Base-by-base conservation (phyloP, 768 basidiomycete genomes). In the Lactifluus hygrophoroides region DNA sequence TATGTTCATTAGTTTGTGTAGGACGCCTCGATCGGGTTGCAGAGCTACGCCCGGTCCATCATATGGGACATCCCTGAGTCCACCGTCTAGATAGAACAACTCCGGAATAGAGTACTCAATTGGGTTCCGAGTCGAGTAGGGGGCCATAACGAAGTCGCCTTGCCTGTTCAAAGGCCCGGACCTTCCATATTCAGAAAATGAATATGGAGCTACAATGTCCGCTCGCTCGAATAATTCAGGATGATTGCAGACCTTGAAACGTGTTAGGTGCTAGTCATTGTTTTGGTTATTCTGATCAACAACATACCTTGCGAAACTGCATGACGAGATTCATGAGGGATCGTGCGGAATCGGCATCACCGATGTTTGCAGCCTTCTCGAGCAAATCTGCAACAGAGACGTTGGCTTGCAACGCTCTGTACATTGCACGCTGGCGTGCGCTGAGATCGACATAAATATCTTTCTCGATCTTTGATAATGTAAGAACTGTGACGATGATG, bases 251-350 rank as follows among this genome's bases (percentile, higher is more conserved):
- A 95, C 92, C 89, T 90, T 37, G 49, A 44, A 38, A 54, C 8
- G 21, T n/a, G 51, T 46, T 52, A 46, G 59, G 34, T 13, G 6
- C 19, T 7, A 30, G 45, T 34, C 9, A 28, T 25, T 7, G 35
- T 9, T 30, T 49, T 30, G n/a, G 27, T 57, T 47, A 27, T 19
- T 25, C 44, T 27, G 21, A 32, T 13, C 42, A 43, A 49, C 38
- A 23, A 57, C 72, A 27, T 54, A 90, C 92, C 78, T 99, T 99
- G 65, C 96, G 86, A 78, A 98, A 98, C 70, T 99, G 96, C 96
- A 99, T 99, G 61, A 99, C 96, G 60, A 99, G 80, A 72, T 98
- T 99, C 95, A 98, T 98, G 60, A 99, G 75, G 7, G 93, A 91
- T 53, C 92, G 85, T 51, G 94, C 92, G 30, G 90, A 91, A 64